Conservation (phyloP, 202 grass and related monocot genomes). For the Panicum hallii region DNA sequence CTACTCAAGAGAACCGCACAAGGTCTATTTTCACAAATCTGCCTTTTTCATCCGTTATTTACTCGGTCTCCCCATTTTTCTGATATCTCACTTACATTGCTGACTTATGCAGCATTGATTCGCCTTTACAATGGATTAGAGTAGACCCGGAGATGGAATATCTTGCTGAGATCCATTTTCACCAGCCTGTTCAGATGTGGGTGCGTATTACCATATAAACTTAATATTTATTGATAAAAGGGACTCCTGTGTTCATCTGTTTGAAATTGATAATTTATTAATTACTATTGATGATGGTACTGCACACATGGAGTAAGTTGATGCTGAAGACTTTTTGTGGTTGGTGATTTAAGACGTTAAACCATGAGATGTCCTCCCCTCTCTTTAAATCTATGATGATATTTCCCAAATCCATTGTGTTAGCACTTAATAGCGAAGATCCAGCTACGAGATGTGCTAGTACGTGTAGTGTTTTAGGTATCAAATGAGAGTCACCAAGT, state of each 20-base stretch:
- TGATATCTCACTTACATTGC: slow-evolving; percentile 30
- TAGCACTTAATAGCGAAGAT: background rate
- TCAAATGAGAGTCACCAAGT: background rate
- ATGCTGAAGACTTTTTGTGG: slow-evolving; percentile 11
- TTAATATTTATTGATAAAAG: slow-evolving; percentile 3
- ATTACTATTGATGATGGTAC: background rate
- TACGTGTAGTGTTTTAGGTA: background rate
- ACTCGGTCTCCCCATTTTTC: background rate
- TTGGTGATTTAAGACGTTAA: slow-evolving; percentile 29
- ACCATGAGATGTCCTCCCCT: background rate
- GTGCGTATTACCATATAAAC: slow-evolving; percentile 58
- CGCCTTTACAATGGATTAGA: slow-evolving; percentile 95
- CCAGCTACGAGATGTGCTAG: background rate
- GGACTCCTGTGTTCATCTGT: background rate
- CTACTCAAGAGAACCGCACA: slow-evolving; percentile 69
- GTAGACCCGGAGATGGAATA: slow-evolving; percentile 98
- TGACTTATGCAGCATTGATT: slow-evolving; percentile 72
- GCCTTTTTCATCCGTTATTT: background rate
- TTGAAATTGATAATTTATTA: background rate
- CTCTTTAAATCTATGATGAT: background rate
- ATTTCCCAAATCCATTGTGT: slow-evolving; percentile 2
- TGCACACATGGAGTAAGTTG: slow-evolving; percentile 6
- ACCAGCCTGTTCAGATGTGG: slow-evolving; percentile 98
- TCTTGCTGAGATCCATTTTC: slow-evolving; percentile 93
- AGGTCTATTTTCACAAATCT: slow-evolving; percentile 52